Percentiles rank a stretch among this genome's conserved stretches.
Evolutionary conservation across 371 early-diverging fungal genomes (phyloP).

Genomic region (Apophysomyces sp.): DNA sequence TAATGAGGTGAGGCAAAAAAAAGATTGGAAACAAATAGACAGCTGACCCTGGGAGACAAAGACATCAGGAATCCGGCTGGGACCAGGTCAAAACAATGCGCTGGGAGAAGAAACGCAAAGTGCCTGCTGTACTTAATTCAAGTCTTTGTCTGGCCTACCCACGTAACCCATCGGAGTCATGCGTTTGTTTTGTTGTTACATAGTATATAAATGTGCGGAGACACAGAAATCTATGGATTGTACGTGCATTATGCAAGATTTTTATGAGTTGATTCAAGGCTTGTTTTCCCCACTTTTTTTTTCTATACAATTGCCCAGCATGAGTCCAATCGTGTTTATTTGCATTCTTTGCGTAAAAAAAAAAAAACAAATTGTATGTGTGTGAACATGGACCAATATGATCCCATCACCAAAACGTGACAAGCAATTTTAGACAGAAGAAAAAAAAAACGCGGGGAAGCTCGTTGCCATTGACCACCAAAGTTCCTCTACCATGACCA

Average conservation of each 20-base stretch:
- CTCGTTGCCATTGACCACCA: neutral
- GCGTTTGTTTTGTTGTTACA: neutral
- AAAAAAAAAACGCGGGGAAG: neutral
- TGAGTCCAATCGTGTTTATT: too few species aligned
- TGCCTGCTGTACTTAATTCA: slow-evolving; percentile 24
- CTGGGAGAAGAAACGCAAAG: slow-evolving; percentile 41
- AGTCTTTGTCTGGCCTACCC: neutral
- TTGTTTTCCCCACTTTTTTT: too few species aligned
- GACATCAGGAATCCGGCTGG: slow-evolving; percentile 58
- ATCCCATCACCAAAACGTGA: too few species aligned
- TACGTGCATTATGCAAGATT: too few species aligned
- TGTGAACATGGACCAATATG: too few species aligned
- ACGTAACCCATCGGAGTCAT: neutral
- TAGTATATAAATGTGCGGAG: too few species aligned
- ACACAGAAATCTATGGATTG: too few species aligned
- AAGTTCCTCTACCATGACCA: slow-evolving; percentile 8
- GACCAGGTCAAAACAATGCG: slow-evolving; percentile 40
- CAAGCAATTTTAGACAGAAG: neutral
- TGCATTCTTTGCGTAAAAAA: too few species aligned
- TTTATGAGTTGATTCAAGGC: too few species aligned
- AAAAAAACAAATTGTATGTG: too few species aligned
- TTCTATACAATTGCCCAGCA: too few species aligned
- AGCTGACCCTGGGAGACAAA: slow-evolving; percentile 7
- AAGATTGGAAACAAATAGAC: slow-evolving; percentile 3
- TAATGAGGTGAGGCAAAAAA: slow-evolving; percentile 57